These are phyloP conservation scores for Fusarium setosum DNA, from an alignment of 2,329 filamentous ascomycete species.

Conservation along the genomic window DNA sequence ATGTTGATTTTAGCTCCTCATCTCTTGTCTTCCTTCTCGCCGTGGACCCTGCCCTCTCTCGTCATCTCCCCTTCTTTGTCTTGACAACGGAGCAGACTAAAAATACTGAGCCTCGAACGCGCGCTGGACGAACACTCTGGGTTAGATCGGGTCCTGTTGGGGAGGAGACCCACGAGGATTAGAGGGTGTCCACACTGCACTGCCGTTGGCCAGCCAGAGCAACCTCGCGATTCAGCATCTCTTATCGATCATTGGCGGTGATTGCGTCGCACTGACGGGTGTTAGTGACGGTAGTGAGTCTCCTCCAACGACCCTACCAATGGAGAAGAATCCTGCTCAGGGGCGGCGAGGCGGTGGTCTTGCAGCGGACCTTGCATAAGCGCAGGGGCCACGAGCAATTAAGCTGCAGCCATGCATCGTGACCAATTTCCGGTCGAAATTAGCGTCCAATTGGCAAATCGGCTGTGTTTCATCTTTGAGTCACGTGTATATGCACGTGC, in stretches of 20 bases:
- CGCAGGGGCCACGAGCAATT: constrained; percentile 27
- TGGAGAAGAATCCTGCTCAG: constrained; percentile 11
- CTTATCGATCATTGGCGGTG: constrained; percentile 15
- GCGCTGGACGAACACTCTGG: constrained; percentile 7
- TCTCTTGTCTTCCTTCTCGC: not conserved
- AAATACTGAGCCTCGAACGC: constrained; percentile 5
- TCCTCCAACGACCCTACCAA: constrained; percentile 17
- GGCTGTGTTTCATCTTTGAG: constrained; percentile 28
- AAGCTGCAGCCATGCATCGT: constrained; percentile 28
- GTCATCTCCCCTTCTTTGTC: constrained; percentile 10
- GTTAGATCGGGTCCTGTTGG: constrained; percentile 20
- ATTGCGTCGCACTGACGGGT: constrained; percentile 5
- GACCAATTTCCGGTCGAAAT: constrained; percentile 43
- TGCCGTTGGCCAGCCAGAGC: constrained; percentile 26
- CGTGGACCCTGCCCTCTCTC: constrained; percentile 2
- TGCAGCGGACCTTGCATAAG: constrained; percentile 32
- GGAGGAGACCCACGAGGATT: constrained; percentile 12
- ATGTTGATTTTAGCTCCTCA: constrained; percentile 12
- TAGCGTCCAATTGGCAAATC: constrained; percentile 37
- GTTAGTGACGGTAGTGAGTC: constrained; percentile 17
- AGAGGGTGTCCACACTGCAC: constrained; percentile 8
- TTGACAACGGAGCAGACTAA: constrained; percentile 14
- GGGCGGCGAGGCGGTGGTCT: constrained; percentile 17
- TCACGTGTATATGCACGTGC: constrained; percentile 10
- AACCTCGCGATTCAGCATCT: constrained; percentile 1